Evolutionary conservation across 352 stramenopile genomes (phyloP), one percentile per base, ranked within the genome.

Genomic region (Phytophthora fragariae): DNA sequence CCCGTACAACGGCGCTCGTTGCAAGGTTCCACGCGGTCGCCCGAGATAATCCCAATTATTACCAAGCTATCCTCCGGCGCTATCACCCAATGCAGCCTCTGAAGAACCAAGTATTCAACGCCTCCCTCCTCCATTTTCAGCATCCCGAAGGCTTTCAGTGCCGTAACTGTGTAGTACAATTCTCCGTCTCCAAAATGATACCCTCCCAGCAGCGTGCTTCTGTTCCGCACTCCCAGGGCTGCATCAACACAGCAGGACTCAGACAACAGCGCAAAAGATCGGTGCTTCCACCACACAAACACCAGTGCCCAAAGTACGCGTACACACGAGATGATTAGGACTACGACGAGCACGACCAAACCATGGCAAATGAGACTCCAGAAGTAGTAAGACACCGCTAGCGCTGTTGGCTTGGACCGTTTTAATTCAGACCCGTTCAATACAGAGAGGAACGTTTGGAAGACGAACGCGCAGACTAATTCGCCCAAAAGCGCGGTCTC

Each of bases 341-440:
- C 35, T 21, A 75, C 41, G 3, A 49, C 55, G 10, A 70, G 47
- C 3, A 60, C 61, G 21, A 70, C 50, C 2, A 70, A 5, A 19
- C 55, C 68, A 37, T 70, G 46, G 33, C 44, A 53, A 53, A 70
- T 17, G 53, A 70, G 46, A 10, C 57, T 64, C 57, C 57, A 64
- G 12, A 64, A 46, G 57, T 64, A 64, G 44, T 64, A 64, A 15
- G 68, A 70, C 4, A 75, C 31, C 3, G 61, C 61, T 3, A 63
- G 15, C 14, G 68, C 68, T 1, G 57, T 57, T 9, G 49, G 56
- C 8, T 57, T 44, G 1, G 65, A 58, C 1, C 39, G 21, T 10
- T 72, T 61, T 8, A 72, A 24, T 0, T 65, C 29, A 0, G 65
- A 62, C 4, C 29, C 10, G 24, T 67, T 72, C 35, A 72, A 44